Evolutionary conservation across 73 alveolate genomes (phyloP).

Genomic region (Effrenium voratum): DNA sequence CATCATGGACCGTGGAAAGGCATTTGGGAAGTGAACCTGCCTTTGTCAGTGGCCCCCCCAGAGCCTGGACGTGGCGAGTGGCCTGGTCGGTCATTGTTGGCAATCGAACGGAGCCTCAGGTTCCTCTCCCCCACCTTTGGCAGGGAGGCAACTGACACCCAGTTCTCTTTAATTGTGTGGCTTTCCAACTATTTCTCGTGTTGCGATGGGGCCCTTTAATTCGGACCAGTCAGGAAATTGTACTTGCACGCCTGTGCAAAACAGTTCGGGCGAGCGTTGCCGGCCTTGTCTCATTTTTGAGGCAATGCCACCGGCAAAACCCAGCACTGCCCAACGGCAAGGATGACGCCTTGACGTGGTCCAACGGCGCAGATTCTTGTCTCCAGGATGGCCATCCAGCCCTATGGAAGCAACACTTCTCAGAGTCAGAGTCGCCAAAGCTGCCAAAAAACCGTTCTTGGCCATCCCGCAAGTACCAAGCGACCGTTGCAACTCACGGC

Average conservation of each 20-base stretch:
- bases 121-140: not conserved
- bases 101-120: not conserved
- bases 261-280: not conserved
- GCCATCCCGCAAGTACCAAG: no score
- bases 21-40: not conserved
- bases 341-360: not conserved
- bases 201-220: not conserved
- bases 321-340: no score
- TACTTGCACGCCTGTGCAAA: not conserved
- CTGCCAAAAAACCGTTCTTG: no score
- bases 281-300: not conserved
- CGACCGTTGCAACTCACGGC: no score
- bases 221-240: not conserved
- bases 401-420: no score
- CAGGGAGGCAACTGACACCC: no score
- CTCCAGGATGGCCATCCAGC: not conserved
- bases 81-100: no score
- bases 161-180: not conserved
- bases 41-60: not conserved
- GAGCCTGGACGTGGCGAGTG: no score
- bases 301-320: not conserved
- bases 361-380: not conserved
- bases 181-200: not conserved
- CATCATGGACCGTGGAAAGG: not conserved
- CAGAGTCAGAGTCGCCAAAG: no score